Conservation (phyloP, 371 early-diverging fungal species). For the Coemansia sp. region DNA sequence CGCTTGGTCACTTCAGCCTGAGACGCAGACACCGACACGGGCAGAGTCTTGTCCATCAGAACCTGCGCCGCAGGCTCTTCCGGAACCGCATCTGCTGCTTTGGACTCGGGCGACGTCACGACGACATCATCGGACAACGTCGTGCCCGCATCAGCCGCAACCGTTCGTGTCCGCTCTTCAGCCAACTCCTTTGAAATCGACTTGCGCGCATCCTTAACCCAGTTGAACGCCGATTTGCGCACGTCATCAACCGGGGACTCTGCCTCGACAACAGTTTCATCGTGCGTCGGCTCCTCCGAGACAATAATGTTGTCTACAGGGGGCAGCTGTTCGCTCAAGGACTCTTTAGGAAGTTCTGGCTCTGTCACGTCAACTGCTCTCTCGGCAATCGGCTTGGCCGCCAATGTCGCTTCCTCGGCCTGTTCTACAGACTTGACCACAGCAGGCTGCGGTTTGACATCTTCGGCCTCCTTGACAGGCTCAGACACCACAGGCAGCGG, state of each 20-base stretch:
- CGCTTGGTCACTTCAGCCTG: slow-evolving; percentile 2
- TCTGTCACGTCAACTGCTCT: not conserved
- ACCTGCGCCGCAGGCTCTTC: slow-evolving; percentile 13
- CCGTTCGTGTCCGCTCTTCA: slow-evolving; percentile 43
- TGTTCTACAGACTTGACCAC: slow-evolving; percentile 3
- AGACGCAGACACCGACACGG: not conserved
- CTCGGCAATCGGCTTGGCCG: slow-evolving; percentile 10
- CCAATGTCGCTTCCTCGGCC: not conserved
- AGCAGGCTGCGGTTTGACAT: not conserved
- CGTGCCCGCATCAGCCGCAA: slow-evolving; percentile 4
- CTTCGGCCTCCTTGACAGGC: not conserved
- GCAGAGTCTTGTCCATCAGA: slow-evolving; percentile 1
- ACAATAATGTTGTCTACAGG: slow-evolving; percentile 1
- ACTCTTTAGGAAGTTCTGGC: not conserved
- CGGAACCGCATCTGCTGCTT: slow-evolving; percentile 1
- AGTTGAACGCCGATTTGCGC: slow-evolving; percentile 50
- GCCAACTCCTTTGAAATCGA: slow-evolving; percentile 52
- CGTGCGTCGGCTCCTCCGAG: not conserved
- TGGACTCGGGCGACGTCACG: slow-evolving; percentile 2
- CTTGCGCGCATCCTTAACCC: slow-evolving; percentile 53
- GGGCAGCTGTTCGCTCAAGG: not conserved
- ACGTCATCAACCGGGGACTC: slow-evolving; percentile 27
- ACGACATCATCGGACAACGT: not conserved
- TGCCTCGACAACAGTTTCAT: not conserved
- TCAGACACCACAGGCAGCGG: not conserved